Percentiles rank a stretch among this genome's conserved stretches.
phyloP scores from a whole-genome alignment of 805 yeast species.

The Teunomyces cretensis region DNA sequence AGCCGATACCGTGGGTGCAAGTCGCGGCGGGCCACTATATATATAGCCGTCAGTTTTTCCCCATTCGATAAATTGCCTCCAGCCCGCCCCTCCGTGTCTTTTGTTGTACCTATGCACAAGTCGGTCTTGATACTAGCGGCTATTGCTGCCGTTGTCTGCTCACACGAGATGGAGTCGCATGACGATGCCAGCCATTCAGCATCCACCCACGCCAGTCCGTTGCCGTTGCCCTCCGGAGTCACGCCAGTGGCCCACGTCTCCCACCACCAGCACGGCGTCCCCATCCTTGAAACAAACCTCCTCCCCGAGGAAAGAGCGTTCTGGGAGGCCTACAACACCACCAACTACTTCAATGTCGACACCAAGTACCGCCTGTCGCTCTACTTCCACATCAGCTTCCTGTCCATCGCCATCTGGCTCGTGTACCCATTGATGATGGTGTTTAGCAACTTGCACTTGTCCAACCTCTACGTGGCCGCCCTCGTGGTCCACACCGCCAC shows the following conservation, averaged over 20 bases:
- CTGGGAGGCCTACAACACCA: constrained; percentile 80
- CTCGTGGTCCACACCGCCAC: constrained; percentile 43
- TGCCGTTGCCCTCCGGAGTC: background rate
- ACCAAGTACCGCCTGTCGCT: constrained; percentile 52
- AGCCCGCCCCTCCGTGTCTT: too few relatives aligned
- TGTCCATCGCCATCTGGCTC: constrained; percentile 46
- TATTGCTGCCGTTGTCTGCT: background rate
- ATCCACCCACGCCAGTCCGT: too few relatives aligned
- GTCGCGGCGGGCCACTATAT: background rate
- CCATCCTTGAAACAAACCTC: constrained; percentile 66
- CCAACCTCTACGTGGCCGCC: constrained; percentile 22
- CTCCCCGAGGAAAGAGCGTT: constrained; percentile 69
- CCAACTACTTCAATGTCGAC: constrained; percentile 56
- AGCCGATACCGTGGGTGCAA: too few relatives aligned
- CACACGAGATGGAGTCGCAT: background rate
- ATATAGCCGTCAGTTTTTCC: background rate
- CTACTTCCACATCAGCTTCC: constrained; percentile 50
- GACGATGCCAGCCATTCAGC: background rate
- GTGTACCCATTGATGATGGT: constrained; percentile 70
- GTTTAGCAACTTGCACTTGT: constrained; percentile 56
- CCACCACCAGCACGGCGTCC: constrained; percentile 63
- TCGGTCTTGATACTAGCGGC: constrained; percentile 1
- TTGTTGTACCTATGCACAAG: background rate
- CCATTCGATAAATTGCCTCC: background rate
- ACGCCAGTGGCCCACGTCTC: constrained; percentile 28